A percentile compares a stretch with the other conserved stretches of the same genome.
These are phyloP conservation scores for Albifimbria verrucaria DNA, from an alignment of 2,329 filamentous ascomycete species.

Conservation along the genomic window DNA sequence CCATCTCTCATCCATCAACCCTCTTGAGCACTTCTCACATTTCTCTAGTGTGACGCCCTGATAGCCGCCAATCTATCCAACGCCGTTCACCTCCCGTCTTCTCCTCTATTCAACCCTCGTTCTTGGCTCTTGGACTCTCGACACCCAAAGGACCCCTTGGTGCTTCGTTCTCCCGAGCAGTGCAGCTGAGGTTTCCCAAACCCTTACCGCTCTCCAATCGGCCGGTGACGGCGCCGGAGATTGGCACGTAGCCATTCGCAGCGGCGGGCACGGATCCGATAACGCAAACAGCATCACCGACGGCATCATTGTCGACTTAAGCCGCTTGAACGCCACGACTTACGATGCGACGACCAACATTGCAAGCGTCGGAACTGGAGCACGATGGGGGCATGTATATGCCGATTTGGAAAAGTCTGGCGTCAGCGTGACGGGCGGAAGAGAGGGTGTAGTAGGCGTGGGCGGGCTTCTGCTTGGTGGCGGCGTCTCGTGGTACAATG, in stretches of 20 bases:
- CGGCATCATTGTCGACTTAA: constrained; percentile 43
- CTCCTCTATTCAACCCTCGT: neutral
- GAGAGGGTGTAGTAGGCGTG: constrained; percentile 3
- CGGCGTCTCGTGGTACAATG: constrained; percentile 3
- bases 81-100: neutral
- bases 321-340: constrained; percentile 14
- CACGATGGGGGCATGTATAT: constrained; percentile 10
- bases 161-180: constrained; percentile 21
- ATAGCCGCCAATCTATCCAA: neutral
- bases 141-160: constrained; percentile 10
- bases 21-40: neutral
- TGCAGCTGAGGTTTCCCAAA: constrained; percentile 17
- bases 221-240: constrained; percentile 17
- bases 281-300: constrained; percentile 39
- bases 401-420: constrained; percentile 2
- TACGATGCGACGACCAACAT: constrained; percentile 9
- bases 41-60: neutral
- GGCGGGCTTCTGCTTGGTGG: constrained; percentile 4
- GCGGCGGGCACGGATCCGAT: constrained; percentile 44
- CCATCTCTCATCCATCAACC: neutral
- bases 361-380: constrained; percentile 8
- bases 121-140: neutral
- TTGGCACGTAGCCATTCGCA: constrained; percentile 43
- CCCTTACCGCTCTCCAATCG: constrained; percentile 8
- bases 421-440: constrained; percentile 2